Evolutionary conservation across 768 basidiomycete genomes (phyloP).

Genomic region (Gautieria morchelliformis): DNA sequence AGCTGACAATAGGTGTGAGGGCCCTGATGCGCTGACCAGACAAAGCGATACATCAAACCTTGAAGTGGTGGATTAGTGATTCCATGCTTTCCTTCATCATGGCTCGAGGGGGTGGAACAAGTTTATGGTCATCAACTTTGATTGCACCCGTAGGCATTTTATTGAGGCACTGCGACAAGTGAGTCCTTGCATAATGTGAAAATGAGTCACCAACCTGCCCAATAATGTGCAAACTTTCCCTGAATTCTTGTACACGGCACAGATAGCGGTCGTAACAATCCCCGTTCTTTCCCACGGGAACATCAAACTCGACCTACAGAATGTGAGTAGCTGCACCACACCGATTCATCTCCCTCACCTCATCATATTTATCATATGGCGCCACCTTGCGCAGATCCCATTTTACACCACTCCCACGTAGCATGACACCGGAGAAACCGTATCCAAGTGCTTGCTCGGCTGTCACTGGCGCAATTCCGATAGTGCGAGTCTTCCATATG

Average conservation of each 20-base stretch:
- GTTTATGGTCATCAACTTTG: constrained; percentile 96
- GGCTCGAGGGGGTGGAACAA: constrained; percentile 91
- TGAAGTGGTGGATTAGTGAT: constrained; percentile 96
- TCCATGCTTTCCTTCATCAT: constrained; percentile 99
- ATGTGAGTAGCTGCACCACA: background rate
- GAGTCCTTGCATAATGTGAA: background rate
- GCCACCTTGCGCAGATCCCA: constrained; percentile 91
- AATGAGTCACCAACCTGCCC: constrained; percentile 39
- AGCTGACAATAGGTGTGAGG: constrained; percentile 36
- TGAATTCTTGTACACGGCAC: constrained; percentile 97
- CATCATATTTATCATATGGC: constrained; percentile 95
- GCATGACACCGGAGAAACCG: constrained; percentile 94
- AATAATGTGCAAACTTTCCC: constrained; percentile 87
- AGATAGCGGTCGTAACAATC: constrained; percentile 98
- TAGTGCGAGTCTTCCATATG: constrained; percentile 94
- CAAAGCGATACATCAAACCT: constrained; percentile 33
- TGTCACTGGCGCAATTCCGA: constrained; percentile 84
- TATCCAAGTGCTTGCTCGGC: constrained; percentile 90
- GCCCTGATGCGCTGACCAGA: background rate
- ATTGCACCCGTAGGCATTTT: constrained; percentile 90
- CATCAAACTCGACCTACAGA: constrained; percentile 82
- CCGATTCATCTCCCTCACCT: constrained; percentile 39
- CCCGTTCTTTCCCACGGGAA: constrained; percentile 94
- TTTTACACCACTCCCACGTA: constrained; percentile 84
- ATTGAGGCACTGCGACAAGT: constrained; percentile 69